Percentiles rank a stretch among this genome's conserved stretches.
Evolutionary conservation across 768 basidiomycete species (phyloP).

Genomic region (Collybia sp.): DNA sequence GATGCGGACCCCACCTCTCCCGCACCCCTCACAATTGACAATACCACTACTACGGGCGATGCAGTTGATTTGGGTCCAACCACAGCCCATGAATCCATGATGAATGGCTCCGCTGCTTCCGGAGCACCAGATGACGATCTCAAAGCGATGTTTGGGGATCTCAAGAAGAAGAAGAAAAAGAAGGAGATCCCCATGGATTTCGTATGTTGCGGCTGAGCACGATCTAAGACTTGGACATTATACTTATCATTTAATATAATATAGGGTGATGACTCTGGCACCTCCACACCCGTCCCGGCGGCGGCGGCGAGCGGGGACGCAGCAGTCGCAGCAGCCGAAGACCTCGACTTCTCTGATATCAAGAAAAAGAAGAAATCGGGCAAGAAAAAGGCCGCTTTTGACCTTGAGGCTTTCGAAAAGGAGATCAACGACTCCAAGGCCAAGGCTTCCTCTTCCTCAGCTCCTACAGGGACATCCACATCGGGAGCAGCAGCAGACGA

Average conservation of each 20-base stretch:
- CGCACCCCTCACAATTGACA: conserved; percentile 69
- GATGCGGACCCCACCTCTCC: conserved; percentile 81
- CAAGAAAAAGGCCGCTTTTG: conserved; percentile 86
- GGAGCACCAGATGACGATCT: conserved; percentile 62
- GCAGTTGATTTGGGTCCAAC: conserved; percentile 72
- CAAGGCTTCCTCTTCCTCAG: conserved; percentile 23
- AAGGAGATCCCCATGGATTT: conserved; percentile 85
- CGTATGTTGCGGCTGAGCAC: conserved; percentile 36
- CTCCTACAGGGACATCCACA: no score
- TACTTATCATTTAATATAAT: background rate
- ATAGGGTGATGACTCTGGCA: conserved; percentile 63
- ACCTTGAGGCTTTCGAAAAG: conserved; percentile 93
- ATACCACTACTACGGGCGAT: conserved; percentile 64
- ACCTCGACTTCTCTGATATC: conserved; percentile 91
- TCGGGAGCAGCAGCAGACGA: conserved; percentile 42
- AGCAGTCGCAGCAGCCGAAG: conserved; percentile 56
- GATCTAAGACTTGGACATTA: background rate
- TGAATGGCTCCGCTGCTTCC: conserved; percentile 35
- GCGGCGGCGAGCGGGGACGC: conserved; percentile 35
- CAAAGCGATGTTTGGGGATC: conserved; percentile 82
- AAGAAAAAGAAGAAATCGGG: conserved; percentile 93
- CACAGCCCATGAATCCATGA: conserved; percentile 76
- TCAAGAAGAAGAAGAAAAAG: conserved; percentile 94
- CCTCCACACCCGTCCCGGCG: conserved; percentile 51
- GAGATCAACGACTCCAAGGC: conserved; percentile 73